phyloP scores from a whole-genome alignment of 2,329 filamentous ascomycete species.

The Cladobotryum mycophilum region DNA sequence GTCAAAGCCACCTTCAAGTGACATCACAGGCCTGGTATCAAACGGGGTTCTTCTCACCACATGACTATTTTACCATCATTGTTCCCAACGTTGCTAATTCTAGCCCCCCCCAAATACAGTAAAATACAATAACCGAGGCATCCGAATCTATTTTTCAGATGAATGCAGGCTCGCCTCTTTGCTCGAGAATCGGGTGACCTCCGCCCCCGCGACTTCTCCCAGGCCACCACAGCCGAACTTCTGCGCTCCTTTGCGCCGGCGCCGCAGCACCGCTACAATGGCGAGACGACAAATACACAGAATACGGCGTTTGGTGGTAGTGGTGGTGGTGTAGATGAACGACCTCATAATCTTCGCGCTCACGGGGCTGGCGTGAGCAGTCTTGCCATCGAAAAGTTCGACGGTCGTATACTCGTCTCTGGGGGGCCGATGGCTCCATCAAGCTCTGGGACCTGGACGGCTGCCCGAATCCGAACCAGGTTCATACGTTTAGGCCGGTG shows the following conservation, averaged over 20 bases:
- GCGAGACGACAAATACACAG: conserved; percentile 25
- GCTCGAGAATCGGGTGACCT: conserved; percentile 68
- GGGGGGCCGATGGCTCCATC: conserved; percentile 77
- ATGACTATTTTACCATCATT: too few relatives aligned
- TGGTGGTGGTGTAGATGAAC: conserved; percentile 21
- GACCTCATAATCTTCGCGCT: conserved; percentile 46
- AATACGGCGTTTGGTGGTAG: too few relatives aligned
- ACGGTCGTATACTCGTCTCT: conserved; percentile 70
- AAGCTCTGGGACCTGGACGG: conserved; percentile 82
- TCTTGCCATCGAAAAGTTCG: conserved; percentile 74
- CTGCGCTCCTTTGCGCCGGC: conserved; percentile 63
- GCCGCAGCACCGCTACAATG: conserved; percentile 64
- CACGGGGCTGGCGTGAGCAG: conserved; percentile 75
- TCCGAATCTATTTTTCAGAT: conserved; percentile 17
- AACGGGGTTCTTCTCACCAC: too few relatives aligned
- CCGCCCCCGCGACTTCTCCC: conserved; percentile 56
- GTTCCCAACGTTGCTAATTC: too few relatives aligned
- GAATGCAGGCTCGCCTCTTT: conserved; percentile 70
- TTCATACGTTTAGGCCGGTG: conserved; percentile 48
- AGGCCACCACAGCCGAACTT: conserved; percentile 58
- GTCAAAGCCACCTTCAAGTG: neutral
- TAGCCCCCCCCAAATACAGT: neutral
- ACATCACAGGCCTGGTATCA: conserved; percentile 4
- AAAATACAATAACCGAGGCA: neutral
- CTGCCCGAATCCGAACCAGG: conserved; percentile 36